Conservation (phyloP, 192 early-diverging fungal species). For the Rhizoclosmatium globosum region DNA sequence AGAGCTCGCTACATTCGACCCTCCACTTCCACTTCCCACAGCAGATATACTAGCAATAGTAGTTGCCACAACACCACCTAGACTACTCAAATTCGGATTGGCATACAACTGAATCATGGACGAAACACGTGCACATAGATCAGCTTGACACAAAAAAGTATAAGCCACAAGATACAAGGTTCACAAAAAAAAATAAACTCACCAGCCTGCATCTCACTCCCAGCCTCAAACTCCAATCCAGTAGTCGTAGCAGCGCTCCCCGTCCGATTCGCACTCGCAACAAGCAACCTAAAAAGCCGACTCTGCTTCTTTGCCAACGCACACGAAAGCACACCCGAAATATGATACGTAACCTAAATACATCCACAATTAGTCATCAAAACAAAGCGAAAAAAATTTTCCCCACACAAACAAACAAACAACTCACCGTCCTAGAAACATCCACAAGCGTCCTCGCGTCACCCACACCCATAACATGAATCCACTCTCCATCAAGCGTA, state of each 20-base stretch:
- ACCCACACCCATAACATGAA: constrained; percentile 83
- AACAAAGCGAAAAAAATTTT: neutral
- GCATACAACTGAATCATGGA: constrained; percentile 26
- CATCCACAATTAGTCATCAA: neutral
- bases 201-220: constrained; percentile 17
- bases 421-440: constrained; percentile 77
- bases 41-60: neutral
- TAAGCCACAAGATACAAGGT: neutral
- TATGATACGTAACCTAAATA: constrained; percentile 49
- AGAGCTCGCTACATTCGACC: neutral
- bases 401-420: constrained; percentile 20
- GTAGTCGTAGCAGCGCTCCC: constrained; percentile 4
- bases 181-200: neutral
- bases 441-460: constrained; percentile 84
- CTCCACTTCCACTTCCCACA: neutral
- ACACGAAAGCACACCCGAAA: constrained; percentile 53
- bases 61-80: neutral
- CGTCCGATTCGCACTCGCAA: constrained; percentile 11
- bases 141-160: constrained; percentile 12
- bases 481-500: constrained; percentile 94
- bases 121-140: constrained; percentile 18
- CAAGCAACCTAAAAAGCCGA: constrained; percentile 45
- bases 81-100: neutral
- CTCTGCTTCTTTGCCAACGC: constrained; percentile 44
- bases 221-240: constrained; percentile 26